phyloP scores from a whole-genome alignment of 805 yeast genomes.

The Kluyveromyces wickerhamii region DNA sequence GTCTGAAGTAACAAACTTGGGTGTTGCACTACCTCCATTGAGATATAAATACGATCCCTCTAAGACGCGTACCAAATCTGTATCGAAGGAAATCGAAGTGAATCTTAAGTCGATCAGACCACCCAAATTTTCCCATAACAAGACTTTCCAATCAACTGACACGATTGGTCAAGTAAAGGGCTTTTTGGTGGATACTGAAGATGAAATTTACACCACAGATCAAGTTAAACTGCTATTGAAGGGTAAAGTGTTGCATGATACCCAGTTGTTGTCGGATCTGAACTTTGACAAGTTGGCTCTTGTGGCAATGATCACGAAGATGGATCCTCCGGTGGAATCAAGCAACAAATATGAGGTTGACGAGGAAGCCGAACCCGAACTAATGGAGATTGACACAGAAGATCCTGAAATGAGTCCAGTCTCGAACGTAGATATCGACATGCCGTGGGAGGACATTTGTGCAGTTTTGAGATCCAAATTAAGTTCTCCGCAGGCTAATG shows the following conservation, averaged over 20 bases:
- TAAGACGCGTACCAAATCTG: slow-evolving; percentile 8
- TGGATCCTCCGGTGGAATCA: slow-evolving; percentile 7
- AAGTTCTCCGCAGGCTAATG: slow-evolving; percentile 26
- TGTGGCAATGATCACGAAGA: slow-evolving; percentile 37
- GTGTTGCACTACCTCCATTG: slow-evolving; percentile 44
- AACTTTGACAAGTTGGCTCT: slow-evolving; percentile 29
- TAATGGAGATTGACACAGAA: slow-evolving; percentile 4
- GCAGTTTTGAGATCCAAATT: slow-evolving; percentile 29
- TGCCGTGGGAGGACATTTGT: slow-evolving; percentile 42
- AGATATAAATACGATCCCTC: slow-evolving; percentile 32
- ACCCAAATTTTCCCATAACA: slow-evolving; percentile 50
- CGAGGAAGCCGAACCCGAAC: slow-evolving; percentile 3
- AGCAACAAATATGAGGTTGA: too few relatives aligned
- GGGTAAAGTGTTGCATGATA: slow-evolving; percentile 55
- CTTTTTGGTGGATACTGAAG: slow-evolving; percentile 19
- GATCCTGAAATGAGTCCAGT: background rate
- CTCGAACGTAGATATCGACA: slow-evolving; percentile 4
- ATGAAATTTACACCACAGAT: slow-evolving; percentile 29
- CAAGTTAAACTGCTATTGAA: slow-evolving; percentile 47
- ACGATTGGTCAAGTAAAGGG: slow-evolving; percentile 31
- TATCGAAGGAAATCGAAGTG: slow-evolving; percentile 16
- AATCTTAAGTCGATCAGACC: slow-evolving; percentile 60
- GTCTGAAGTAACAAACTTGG: slow-evolving; percentile 29
- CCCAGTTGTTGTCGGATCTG: slow-evolving; percentile 32
- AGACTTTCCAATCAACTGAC: slow-evolving; percentile 19